Evolutionary conservation across 192 early-diverging fungal species (phyloP), one percentile per base, ranked within the genome.

Genomic region (Backusella tarrabulga): DNA sequence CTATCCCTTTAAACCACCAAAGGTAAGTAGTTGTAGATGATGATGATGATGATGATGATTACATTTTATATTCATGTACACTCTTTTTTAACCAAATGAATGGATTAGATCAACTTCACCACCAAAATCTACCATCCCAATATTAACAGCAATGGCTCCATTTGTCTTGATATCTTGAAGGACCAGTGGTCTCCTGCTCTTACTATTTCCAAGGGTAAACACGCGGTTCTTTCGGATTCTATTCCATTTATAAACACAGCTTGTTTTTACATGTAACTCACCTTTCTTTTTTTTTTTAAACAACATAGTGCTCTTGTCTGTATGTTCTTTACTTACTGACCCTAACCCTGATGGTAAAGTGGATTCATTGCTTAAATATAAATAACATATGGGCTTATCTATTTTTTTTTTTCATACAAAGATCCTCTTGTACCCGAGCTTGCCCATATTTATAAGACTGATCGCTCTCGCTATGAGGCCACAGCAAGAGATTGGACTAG

Each of bases 141-240:
- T 89, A 98, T 99, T 86, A 98, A 99, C 89, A 92, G 90, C 85
- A 98, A 97, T 84, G 98, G 98, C 69, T 93, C 91, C 84, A 99
- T 99, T 83, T 99, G 97, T 80, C 86, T 99, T 85, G 98, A 99
- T 84, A 99, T 99, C 79, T 88, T 99, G 83, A 96, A 91, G 81
- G 98, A 99, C 83, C 97, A 99, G 82, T 99, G 98, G 98, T 97
- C 95, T 68, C 97, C 98, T 77, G 97, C 98, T 56, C 88, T 99
- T 74, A 99, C 98, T 74, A 97, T 99, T 74, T 97, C 96, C 76
- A 99, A 99, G 89, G 93, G 91, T 90, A 81, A 71, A 34, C 72
- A 52, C 56, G 23, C 23, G 21, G 26, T 63, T 63, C 56, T 63
- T 63, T 63, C 11, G 11, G 8, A 63, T 63, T 63, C 56, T 63